phyloP scores from a whole-genome alignment of 805 yeast species.

The Diddensiella santjacobensis region DNA sequence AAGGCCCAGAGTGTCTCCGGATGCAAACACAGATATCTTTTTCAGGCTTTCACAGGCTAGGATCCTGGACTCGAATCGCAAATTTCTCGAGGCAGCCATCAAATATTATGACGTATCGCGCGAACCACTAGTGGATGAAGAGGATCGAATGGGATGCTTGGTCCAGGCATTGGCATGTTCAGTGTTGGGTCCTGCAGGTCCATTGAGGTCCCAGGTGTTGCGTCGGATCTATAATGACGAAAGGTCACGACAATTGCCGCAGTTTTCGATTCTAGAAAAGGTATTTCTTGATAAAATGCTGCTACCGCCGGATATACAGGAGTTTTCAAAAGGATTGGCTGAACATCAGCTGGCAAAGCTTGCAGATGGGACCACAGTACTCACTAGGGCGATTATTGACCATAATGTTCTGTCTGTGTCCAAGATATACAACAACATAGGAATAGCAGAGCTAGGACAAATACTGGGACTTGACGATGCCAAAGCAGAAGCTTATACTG shows the following conservation, averaged over 20 bases:
- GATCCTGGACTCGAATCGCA: conserved; percentile 28
- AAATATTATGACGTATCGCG: conserved; percentile 30
- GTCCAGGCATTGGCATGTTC: conserved; percentile 30
- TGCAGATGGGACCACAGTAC: conserved; percentile 28
- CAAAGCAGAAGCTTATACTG: conserved; percentile 29
- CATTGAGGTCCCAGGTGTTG: conserved; percentile 27
- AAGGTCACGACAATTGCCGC: conserved; percentile 16
- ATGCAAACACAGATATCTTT: conserved; percentile 21
- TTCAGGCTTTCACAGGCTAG: conserved; percentile 33
- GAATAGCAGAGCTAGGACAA: conserved; percentile 26
- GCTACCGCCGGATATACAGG: conserved; percentile 24
- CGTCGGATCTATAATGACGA: conserved; percentile 30
- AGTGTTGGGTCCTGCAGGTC: conserved; percentile 34
- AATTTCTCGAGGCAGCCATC: conserved; percentile 30
- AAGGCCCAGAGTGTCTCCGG: conserved; percentile 19
- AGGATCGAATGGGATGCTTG: conserved; percentile 26
- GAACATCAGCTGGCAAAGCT: conserved; percentile 22
- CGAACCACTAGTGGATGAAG: conserved; percentile 24
- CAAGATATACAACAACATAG: conserved; percentile 28
- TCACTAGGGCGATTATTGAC: conserved; percentile 31
- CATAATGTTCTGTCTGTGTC: conserved; percentile 34
- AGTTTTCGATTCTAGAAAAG: conserved; percentile 26
- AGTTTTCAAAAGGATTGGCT: conserved; percentile 20
- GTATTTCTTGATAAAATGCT: conserved; percentile 28
- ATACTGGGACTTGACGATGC: conserved; percentile 24